These are phyloP conservation scores for Clohesyomyces aquaticus DNA, from an alignment of 495 filamentous ascomycete species.

Conservation along the genomic window DNA sequence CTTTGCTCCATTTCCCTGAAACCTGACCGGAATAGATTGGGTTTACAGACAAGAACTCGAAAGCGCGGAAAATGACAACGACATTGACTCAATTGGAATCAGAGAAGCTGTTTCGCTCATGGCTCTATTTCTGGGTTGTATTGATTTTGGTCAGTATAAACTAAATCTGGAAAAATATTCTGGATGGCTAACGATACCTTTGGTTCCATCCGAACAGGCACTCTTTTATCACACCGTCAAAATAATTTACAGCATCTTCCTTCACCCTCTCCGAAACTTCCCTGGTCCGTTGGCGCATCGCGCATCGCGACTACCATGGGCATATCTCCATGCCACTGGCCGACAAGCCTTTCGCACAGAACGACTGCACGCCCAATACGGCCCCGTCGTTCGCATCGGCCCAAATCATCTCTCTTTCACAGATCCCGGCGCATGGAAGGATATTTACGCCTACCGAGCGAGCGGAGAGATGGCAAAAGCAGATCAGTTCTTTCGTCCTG, in stretches of 20 bases:
- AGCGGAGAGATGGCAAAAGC: slow-evolving; percentile 14
- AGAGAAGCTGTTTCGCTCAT: no score
- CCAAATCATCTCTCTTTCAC: slow-evolving; percentile 45
- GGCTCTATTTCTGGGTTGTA: no score
- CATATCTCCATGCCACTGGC: slow-evolving; percentile 19
- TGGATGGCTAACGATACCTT: no score
- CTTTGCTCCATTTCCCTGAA: no score
- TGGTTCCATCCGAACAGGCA: no score
- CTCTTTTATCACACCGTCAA: slow-evolving; percentile 13
- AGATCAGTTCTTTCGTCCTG: slow-evolving; percentile 39
- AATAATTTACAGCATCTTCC: slow-evolving; percentile 18
- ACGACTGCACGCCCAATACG: slow-evolving; percentile 41
- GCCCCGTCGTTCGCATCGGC: slow-evolving; percentile 33
- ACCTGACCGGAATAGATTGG: no score
- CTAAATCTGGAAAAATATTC: no score
- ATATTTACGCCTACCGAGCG: slow-evolving; percentile 43
- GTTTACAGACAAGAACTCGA: no score
- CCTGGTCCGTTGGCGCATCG: slow-evolving; percentile 34
- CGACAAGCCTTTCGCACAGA: slow-evolving; percentile 27
- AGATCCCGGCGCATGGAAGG: slow-evolving; percentile 37
- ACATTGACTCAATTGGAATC: no score
- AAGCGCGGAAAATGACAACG: no score
- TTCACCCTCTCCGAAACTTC: slow-evolving; percentile 26
- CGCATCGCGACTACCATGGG: slow-evolving; percentile 26
- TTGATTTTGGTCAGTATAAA: no score